Evolutionary conservation across 352 stramenopile genomes (phyloP).

Genomic region (Phytopythium kandeliae): DNA sequence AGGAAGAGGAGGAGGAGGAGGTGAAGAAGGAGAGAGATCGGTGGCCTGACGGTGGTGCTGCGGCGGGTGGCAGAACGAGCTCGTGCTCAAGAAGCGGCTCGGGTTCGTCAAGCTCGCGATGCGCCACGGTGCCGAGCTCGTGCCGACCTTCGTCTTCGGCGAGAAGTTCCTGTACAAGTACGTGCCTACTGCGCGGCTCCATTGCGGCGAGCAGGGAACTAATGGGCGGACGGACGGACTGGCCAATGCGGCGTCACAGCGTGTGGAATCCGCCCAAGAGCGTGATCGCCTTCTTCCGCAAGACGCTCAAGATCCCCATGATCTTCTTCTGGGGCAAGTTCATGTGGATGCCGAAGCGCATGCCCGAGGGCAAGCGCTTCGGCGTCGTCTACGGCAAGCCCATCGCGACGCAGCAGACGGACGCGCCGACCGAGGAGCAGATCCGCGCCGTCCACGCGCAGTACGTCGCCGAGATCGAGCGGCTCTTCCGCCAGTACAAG

Average conservation of each 20-base stretch:
- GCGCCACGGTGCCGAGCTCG: slow-evolving; percentile 64
- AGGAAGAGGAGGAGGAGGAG: no score
- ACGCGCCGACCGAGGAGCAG: slow-evolving; percentile 59
- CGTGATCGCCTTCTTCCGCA: slow-evolving; percentile 55
- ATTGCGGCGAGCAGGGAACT: no score
- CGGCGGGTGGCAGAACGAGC: slow-evolving; percentile 25
- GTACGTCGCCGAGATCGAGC: slow-evolving; percentile 59
- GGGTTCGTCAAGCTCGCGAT: slow-evolving; percentile 82
- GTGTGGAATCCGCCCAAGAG: slow-evolving; percentile 64
- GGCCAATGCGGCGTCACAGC: slow-evolving; percentile 23
- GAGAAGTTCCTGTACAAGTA: slow-evolving; percentile 82
- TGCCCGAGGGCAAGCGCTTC: slow-evolving; percentile 56
- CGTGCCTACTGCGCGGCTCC: slow-evolving; percentile 13
- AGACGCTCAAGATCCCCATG: slow-evolving; percentile 68
- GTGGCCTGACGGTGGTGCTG: not conserved
- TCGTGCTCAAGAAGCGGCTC: slow-evolving; percentile 75
- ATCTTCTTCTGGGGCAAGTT: slow-evolving; percentile 80
- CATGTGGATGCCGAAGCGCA: slow-evolving; percentile 65
- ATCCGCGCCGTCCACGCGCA: slow-evolving; percentile 38
- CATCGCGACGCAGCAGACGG: slow-evolving; percentile 42
- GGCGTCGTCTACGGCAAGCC: slow-evolving; percentile 74
- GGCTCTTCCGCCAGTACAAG: slow-evolving; percentile 69
- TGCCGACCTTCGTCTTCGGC: slow-evolving; percentile 72
- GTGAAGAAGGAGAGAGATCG: no score
- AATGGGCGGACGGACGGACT: no score